phyloP scores from a whole-genome alignment of 257 asterid genomes.

The Solanum virginianum region DNA sequence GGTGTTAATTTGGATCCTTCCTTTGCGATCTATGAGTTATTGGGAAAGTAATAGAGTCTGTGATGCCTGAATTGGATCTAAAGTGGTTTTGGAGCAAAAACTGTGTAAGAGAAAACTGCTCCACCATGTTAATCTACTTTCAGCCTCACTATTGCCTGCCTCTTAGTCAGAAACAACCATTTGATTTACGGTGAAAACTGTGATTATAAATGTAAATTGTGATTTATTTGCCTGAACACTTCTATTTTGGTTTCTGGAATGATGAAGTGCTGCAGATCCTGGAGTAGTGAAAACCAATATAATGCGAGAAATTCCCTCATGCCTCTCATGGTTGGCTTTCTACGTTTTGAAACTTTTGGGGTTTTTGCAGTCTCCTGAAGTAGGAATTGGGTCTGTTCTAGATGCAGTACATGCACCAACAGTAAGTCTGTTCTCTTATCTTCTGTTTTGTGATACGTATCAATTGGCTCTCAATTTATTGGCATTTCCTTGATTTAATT shows the following conservation, averaged over 20 bases:
- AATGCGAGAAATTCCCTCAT: slow-evolving; percentile 73
- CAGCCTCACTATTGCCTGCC: not conserved
- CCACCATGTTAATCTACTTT: not conserved
- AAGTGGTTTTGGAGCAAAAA: not conserved
- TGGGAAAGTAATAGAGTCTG: not conserved
- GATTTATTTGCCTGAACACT: not conserved
- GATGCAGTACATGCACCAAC: slow-evolving; percentile 86
- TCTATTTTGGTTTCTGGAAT: not conserved
- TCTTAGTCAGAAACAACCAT: not conserved
- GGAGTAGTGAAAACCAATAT: slow-evolving; percentile 78
- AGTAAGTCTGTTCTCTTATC: slow-evolving; percentile 23
- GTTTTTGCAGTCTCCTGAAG: slow-evolving; percentile 56
- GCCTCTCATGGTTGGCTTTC: slow-evolving; percentile 34
- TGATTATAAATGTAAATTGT: not conserved
- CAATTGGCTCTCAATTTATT: not conserved
- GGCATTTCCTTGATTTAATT: not conserved
- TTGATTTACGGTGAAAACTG: not conserved
- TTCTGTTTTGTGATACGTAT: not conserved
- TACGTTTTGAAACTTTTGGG: slow-evolving; percentile 41
- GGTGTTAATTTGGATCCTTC: not conserved
- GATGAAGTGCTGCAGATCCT: slow-evolving; percentile 72
- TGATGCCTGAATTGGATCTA: not conserved
- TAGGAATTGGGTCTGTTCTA: slow-evolving; percentile 43
- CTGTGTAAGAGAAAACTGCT: not conserved
- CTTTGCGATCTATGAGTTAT: not conserved